Evolutionary conservation across 116 monocot genomes (phyloP), one percentile per base, ranked within the genome.

Genomic region (Thalassia testudinum): DNA sequence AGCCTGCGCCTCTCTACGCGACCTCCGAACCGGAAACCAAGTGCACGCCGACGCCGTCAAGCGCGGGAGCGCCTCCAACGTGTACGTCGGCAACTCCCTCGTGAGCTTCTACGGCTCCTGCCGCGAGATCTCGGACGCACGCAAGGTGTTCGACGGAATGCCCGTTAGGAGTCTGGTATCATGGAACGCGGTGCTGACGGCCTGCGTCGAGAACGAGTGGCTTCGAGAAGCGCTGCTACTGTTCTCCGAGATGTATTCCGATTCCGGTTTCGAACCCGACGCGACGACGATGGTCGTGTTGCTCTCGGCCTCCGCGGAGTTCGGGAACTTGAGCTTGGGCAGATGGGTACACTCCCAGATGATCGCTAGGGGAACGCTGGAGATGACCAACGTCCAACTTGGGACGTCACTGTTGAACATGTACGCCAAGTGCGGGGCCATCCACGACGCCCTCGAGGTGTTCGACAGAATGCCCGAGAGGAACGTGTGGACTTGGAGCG

Each of bases 401-500:
- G 83, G 77, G 14, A 89, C 83, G 0, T 60, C 89, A 0, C 60
- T 83, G 0, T 65, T 80, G 17, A 68, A 90, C 58, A 80, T 90
- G 83, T 90, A 90, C 47, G 66, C 80, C 2, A 90, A 90, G 47
- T 90, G 80, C n/a, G 83, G 80, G 13, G 57, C 65, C 8, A 19
- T 90, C 6, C 21, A 18, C 1, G 67, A 25, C 49, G 80, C 80
- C 5, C 11, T 15, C 0, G 22, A 13, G 7, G 37, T 80, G 37
- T 90, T 90, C 24, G 62, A 63, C 1, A 62, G 58, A 56, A 83
- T 83, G 83, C 14, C 38, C 0, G 60, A 40, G 20, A 71, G 42
- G 37, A 90, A 90, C 42, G 89, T 83, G 11, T 83, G 89, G 83
- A 73, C 80, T 23, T 90, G 89, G 89, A 90, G 72, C 40, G 61